Conservation (phyloP, 83 land plant species). For the Isoetes engelmannii region DNA sequence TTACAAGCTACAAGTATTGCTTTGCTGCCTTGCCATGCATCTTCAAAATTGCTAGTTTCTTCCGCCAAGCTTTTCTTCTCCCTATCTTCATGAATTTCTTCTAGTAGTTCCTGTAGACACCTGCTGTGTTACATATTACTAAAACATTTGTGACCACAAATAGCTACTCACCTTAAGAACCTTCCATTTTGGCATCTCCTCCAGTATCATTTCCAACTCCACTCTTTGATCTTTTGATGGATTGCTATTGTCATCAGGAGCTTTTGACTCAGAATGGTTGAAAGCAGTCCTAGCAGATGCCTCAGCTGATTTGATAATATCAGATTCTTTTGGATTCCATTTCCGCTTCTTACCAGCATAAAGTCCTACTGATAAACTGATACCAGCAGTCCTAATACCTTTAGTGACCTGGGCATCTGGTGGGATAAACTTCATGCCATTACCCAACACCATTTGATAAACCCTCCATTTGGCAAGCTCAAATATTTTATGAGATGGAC, state of each 20-base stretch:
- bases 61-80: constrained; percentile 20
- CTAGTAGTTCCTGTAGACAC: constrained; percentile 67
- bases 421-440: constrained; percentile 17
- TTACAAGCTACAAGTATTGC: constrained; percentile 87
- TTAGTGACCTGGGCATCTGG: too few species aligned
- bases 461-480: constrained; percentile 91
- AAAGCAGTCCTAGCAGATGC: too few species aligned
- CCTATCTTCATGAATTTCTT: constrained; percentile 84
- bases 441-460: constrained; percentile 56
- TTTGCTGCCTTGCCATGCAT: constrained; percentile 34
- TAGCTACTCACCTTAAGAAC: constrained; percentile 74
- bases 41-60: constrained; percentile 25
- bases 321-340: not conserved
- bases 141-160: constrained; percentile 1
- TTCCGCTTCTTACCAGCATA: not conserved
- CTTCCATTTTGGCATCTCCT: constrained; percentile 99
- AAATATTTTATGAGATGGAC: constrained; percentile 85
- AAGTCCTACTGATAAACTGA: not conserved
- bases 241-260: not conserved
- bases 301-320: too few species aligned
- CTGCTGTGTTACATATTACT: too few species aligned
- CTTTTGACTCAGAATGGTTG: not conserved
- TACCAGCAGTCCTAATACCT: not conserved
- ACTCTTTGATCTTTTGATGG: constrained; percentile 25
- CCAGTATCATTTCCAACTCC: constrained; percentile 68